These are phyloP conservation scores for Eruca vesicaria DNA, from an alignment of 441 rosid genomes.

Conservation along the genomic window DNA sequence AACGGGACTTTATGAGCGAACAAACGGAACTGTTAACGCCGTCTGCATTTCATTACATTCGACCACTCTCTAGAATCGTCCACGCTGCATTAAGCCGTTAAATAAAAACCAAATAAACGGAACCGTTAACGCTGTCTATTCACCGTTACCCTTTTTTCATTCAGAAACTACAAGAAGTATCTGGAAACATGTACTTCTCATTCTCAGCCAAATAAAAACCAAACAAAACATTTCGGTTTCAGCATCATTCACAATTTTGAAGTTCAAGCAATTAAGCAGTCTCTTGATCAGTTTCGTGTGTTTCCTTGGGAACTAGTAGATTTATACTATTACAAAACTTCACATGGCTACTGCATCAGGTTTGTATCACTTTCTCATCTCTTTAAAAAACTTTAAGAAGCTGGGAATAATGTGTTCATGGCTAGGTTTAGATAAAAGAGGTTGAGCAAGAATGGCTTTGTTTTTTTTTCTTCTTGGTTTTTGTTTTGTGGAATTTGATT, in stretches of 20 bases:
- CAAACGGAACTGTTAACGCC: not conserved
- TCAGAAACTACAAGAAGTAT: not conserved
- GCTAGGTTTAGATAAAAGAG: not conserved
- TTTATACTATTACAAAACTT: not conserved
- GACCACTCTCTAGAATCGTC: not conserved
- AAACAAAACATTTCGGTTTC: not conserved
- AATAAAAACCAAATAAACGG: not conserved
- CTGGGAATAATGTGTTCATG: not conserved
- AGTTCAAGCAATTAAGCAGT: not conserved
- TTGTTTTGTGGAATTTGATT: not conserved
- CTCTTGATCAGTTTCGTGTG: not conserved
- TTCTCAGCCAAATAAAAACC: not conserved
- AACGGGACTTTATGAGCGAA: not conserved
- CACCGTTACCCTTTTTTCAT: not conserved
- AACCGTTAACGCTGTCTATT: not conserved
- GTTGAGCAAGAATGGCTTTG: not conserved
- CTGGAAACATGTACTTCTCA: not conserved
- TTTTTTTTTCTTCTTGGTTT: not conserved
- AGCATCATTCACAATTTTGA: not conserved
- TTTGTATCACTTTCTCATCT: not conserved
- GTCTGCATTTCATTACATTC: not conserved
- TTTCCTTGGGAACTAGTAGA: not conserved
- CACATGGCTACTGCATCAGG: constrained; percentile 25
- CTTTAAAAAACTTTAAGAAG: not conserved
- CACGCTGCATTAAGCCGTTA: not conserved